Evolutionary conservation across 2,329 filamentous ascomycete genomes (phyloP), one percentile per base, ranked within the genome.

Genomic region (Didymella lethalis): DNA sequence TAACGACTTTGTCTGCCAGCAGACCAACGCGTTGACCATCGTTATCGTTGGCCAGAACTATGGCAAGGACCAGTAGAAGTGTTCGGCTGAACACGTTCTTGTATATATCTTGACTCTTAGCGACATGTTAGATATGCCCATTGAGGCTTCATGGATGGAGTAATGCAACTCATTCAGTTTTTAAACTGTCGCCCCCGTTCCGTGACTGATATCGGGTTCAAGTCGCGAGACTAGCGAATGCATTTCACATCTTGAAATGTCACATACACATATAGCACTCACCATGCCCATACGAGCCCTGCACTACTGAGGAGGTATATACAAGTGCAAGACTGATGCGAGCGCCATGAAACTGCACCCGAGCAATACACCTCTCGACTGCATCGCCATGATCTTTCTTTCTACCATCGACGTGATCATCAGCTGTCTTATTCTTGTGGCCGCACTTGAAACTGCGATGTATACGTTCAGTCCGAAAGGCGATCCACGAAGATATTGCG

Each of bases 1-100:
- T 2, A 26, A 66, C 8, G 68, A 71, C 59, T 65, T 62, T 10
- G 49, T 67, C 26, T 70, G 66, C 59, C 11, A 44, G 20, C 66
- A 69, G 65, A 25, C 54, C 28, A 18, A n/a, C 16, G 18, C 8
- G 7, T 12, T 54, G 14, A 66, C 64, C 25, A 56, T 67, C 48
- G 61, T 65, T 28, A 64, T 69, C 3, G 16, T n/a, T 7, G 32
- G 32, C 14, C 32, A 36, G 32, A 36, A 36, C 16, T n/a, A n/a
- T 16, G 6, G 12, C 41, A 45, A 47, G 14, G n/a, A 32, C 25
- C 38, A 45, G 49, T 48, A 41, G 23, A 23, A 58, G 43, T 46
- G 20, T 25, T 36, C 6, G 29, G 26, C n/a, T 7, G 6, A 4
- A 14, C 31, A 10, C 7, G 8, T 58, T 58, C 38, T 46, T 54